Base-by-base conservation (phyloP, 345 rosid species). In the Euphorbia tirucalli region DNA sequence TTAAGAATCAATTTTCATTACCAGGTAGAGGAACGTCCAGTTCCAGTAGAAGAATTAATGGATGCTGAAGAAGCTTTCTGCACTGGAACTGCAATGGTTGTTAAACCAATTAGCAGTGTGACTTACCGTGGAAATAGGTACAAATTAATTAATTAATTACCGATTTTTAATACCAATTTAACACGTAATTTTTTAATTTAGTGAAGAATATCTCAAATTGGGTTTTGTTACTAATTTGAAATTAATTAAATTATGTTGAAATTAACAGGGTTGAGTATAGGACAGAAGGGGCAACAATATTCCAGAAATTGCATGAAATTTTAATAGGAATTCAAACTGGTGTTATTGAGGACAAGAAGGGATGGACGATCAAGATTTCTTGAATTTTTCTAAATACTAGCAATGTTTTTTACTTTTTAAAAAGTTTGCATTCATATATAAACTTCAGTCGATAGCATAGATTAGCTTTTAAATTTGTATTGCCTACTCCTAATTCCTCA, bases 261-360 rank as follows among this genome's bases (percentile, higher is more conserved):
- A 37, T 31, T 80, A n/a, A 78, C 82, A 89, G 93, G 86, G 77
- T 56, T 43, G 88, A 81, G 43, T 89, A 78, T 60, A 78, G 55
- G 58, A 76, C 71, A 31, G 79, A 77, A 65, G 80, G 66, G 22
- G 86, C 68, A 10, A 14, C 80, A n/a, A 79, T 81, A 37, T 72
- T 81, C 1, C 61, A 71, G 11, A 75, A 84, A 68, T 79, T 82
- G 59, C 63, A 55, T 49, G 66, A 77, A 24, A 73, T 60, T 43
- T 80, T 84, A 16, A 75, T 78, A 0, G 88, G 88, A 54, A 83
- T 87, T 73, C 89, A 89, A 75, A 83, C 66, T 30, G 89, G 92
- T 65, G 32, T 72, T n/a, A 56, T 83, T 63, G 83, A 82, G 63
- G 90, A 87, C 77, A 81, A 80, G n/a, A 83, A 73, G 77, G 80